Evolutionary conservation across 768 basidiomycete species (phyloP).

Genomic region (Russula virescens): DNA sequence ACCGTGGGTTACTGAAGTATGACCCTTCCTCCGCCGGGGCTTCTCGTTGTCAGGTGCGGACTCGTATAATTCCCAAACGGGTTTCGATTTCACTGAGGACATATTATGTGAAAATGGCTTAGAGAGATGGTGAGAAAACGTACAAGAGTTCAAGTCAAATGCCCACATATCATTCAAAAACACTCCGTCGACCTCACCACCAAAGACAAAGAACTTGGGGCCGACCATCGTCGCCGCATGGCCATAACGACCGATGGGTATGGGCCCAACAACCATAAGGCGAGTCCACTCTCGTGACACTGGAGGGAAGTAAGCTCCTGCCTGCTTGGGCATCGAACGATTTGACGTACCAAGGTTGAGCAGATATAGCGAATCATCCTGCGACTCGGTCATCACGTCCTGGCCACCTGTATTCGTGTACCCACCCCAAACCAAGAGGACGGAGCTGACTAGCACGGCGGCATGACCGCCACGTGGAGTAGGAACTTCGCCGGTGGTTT

Average conservation of each 20-base stretch:
- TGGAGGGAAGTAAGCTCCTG: slow-evolving; percentile 30
- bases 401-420: slow-evolving; percentile 81
- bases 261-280: slow-evolving; percentile 66
- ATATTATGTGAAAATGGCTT: slow-evolving; percentile 10
- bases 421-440: slow-evolving; percentile 96
- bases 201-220: slow-evolving; percentile 90
- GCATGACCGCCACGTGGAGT: slow-evolving; percentile 94
- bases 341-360: slow-evolving; percentile 77
- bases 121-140: slow-evolving; percentile 30
- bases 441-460: slow-evolving; percentile 90
- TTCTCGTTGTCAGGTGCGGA: slow-evolving; percentile 47
- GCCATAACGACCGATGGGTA: slow-evolving; percentile 88
- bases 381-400: slow-evolving; percentile 58
- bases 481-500: slow-evolving; percentile 86
- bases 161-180: slow-evolving; percentile 95
- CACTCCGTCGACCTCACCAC: slow-evolving; percentile 91
- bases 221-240: slow-evolving; percentile 93
- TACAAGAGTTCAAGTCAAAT: slow-evolving; percentile 92
- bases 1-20: slow-evolving; percentile 76
- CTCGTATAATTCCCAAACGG: slow-evolving; percentile 78
- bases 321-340: not conserved
- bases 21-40: slow-evolving; percentile 86
- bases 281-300: slow-evolving; percentile 95
- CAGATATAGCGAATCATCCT: slow-evolving; percentile 91
- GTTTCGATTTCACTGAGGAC: slow-evolving; percentile 67